Percentiles rank a stretch among this genome's conserved stretches.
Evolutionary conservation across 305 asterid genomes (phyloP).

Genomic region (Lippia alba): DNA sequence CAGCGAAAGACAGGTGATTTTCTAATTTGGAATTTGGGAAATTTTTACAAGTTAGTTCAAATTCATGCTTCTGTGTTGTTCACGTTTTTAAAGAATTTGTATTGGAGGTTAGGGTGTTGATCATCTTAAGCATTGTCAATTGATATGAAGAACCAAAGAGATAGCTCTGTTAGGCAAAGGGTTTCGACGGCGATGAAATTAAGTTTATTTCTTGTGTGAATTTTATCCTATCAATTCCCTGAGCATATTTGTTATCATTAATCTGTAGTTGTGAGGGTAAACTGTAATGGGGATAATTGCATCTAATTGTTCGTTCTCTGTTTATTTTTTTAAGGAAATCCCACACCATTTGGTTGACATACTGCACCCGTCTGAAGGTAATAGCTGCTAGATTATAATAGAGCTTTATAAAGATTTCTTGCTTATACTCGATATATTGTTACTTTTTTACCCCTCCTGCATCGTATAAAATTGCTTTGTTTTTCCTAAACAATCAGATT

Average conservation of each 20-base stretch:
- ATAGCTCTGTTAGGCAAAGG: background rate
- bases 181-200: background rate
- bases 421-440: background rate
- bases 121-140: background rate
- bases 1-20: constrained; percentile 70
- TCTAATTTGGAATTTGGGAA: constrained; percentile 17
- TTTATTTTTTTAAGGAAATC: constrained; percentile 62
- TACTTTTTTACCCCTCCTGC: constrained; percentile 3
- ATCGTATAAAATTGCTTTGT: constrained; percentile 18
- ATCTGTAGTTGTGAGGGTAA: constrained; percentile 1
- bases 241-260: background rate
- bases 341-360: constrained; percentile 94
- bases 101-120: background rate
- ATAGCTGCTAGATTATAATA: constrained; percentile 28
- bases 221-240: constrained; percentile 2
- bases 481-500: constrained; percentile 54
- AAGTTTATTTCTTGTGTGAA: constrained; percentile 16
- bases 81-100: constrained; percentile 17
- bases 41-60: background rate
- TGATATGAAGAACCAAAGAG: background rate
- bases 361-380: constrained; percentile 95
- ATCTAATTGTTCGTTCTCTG: background rate
- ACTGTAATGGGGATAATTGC: constrained; percentile 12
- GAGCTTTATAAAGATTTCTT: background rate
- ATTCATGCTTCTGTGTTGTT: background rate